A percentile compares a stretch with the other conserved stretches of the same genome.
Conservation (phyloP, 345 rosid species). For the Lumnitzera littorea region DNA sequence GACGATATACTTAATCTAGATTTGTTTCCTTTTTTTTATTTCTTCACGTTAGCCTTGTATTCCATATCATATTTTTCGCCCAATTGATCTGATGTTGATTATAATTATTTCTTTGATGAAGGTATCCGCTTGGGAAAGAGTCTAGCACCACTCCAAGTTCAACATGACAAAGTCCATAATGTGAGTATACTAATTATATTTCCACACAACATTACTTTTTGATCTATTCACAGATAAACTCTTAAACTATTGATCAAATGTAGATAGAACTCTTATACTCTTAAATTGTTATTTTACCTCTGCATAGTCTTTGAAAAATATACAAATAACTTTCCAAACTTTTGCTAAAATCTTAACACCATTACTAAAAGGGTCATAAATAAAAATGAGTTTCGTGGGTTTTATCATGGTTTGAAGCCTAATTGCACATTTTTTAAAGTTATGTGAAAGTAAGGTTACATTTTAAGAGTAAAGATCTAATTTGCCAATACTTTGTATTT, state of each 20-base stretch:
- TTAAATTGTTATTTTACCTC: background rate
- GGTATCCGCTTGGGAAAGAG: constrained; percentile 10
- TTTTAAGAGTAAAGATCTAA: too few relatives aligned
- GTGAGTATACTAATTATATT: background rate
- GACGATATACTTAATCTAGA: background rate
- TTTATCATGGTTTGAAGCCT: too few relatives aligned
- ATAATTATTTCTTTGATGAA: constrained; percentile 8
- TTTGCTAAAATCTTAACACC: too few relatives aligned
- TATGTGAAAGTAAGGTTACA: too few relatives aligned
- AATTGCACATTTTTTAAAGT: too few relatives aligned
- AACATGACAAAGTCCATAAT: background rate
- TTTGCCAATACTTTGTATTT: too few relatives aligned
- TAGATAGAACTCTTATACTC: too few relatives aligned
- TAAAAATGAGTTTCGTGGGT: too few relatives aligned
- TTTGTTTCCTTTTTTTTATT: background rate
- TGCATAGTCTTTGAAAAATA: background rate
- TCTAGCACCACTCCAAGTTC: background rate
- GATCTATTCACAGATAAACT: background rate
- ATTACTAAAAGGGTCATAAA: too few relatives aligned
- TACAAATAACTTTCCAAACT: too few relatives aligned
- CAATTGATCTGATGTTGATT: background rate
- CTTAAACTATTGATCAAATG: too few relatives aligned
- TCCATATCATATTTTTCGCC: background rate
- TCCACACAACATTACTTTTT: background rate
- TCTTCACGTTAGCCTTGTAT: background rate